These are phyloP conservation scores for Zanthoxylum bungeanum DNA, from an alignment of 345 rosid genomes.

Conservation along the genomic window DNA sequence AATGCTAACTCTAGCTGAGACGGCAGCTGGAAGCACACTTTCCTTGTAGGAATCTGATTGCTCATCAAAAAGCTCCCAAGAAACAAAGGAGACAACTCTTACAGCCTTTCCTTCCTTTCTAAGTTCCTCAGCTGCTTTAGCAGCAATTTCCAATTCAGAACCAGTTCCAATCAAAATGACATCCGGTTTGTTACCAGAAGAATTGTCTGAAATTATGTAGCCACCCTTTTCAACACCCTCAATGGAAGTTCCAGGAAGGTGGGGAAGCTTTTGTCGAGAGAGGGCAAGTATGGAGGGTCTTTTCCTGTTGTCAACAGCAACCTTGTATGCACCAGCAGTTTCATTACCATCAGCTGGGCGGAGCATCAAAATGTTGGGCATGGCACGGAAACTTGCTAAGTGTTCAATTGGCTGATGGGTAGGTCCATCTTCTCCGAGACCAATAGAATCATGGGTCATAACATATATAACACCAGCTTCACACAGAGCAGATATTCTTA, in stretches of 20 bases:
- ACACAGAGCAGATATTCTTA: constrained; percentile 80
- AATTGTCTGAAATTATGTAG: constrained; percentile 79
- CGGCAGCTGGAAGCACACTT: constrained; percentile 74
- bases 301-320: constrained; percentile 74
- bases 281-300: constrained; percentile 88
- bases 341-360: constrained; percentile 99
- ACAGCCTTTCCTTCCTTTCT: constrained; percentile 92
- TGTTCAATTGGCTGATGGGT: constrained; percentile 99
- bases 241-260: constrained; percentile 83
- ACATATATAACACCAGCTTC: constrained; percentile 95
- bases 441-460: constrained; percentile 99
- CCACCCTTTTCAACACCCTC: constrained; percentile 95
- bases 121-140: constrained; percentile 70
- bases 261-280: constrained; percentile 89
- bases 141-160: constrained; percentile 90
- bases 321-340: constrained; percentile 93
- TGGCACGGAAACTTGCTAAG: constrained; percentile 98
- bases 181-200: constrained; percentile 86
- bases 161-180: constrained; percentile 95
- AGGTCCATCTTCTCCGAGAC: constrained; percentile 99
- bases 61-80: constrained; percentile 86
- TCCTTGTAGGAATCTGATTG: constrained; percentile 84
- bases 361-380: constrained; percentile 94
- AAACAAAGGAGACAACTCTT: constrained; percentile 84
- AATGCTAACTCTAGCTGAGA: constrained; percentile 82